Evolutionary conservation across 805 yeast genomes (phyloP).

Genomic region (Scheffersomyces stipitis): DNA sequence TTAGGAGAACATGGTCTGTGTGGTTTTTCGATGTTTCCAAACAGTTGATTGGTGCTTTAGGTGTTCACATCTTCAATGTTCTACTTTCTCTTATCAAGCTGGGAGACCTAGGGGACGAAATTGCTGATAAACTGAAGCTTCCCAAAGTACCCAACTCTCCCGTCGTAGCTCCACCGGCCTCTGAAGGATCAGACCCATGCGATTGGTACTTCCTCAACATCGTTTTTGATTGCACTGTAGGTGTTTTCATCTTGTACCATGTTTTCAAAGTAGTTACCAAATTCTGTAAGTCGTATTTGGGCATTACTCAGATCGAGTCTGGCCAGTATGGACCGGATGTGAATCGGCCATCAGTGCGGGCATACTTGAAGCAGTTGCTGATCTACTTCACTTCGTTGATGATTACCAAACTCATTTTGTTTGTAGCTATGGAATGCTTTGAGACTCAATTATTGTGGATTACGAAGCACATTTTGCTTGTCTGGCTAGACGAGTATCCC

Average conservation of each 20-base stretch:
- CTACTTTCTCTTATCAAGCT: constrained; percentile 63
- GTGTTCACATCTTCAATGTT: constrained; percentile 78
- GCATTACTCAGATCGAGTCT: constrained; percentile 42
- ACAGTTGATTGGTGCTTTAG: constrained; percentile 84
- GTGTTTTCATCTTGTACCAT: constrained; percentile 72
- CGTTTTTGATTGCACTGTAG: constrained; percentile 88
- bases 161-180: background rate
- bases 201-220: constrained; percentile 93
- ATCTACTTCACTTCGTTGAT: constrained; percentile 65
- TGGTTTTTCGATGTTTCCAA: constrained; percentile 91
- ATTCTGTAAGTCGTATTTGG: constrained; percentile 43
- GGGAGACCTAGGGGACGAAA: constrained; percentile 4
- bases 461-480: constrained; percentile 69
- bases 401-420: constrained; percentile 65
- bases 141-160: constrained; percentile 1
- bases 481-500: constrained; percentile 83
- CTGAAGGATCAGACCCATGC: constrained; percentile 61
- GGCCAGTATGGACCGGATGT: constrained; percentile 67
- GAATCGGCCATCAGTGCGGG: constrained; percentile 49
- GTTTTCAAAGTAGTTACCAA: constrained; percentile 48
- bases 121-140: constrained; percentile 14
- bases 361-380: constrained; percentile 68
- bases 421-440: constrained; percentile 63
- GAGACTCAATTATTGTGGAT: constrained; percentile 50
- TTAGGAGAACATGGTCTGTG: constrained; percentile 78